Evolutionary conservation across 2,329 filamentous ascomycete genomes (phyloP).

Genomic region (Botryotinia calthae): DNA sequence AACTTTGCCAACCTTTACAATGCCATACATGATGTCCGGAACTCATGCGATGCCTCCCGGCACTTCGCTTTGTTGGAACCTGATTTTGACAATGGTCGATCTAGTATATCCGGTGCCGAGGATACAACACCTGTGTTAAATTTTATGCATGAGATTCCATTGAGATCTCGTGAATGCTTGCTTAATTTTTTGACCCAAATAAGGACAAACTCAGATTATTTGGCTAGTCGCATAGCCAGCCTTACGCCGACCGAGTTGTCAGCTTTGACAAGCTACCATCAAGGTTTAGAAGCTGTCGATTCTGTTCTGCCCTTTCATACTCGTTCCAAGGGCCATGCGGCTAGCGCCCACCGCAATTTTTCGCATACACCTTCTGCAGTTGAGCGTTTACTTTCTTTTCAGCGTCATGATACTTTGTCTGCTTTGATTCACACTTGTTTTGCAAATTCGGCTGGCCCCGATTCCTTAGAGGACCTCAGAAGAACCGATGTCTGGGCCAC

Average conservation of each 20-base stretch:
- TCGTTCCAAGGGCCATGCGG: conserved; percentile 45
- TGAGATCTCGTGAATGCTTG: conserved; percentile 70
- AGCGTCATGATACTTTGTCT: conserved; percentile 82
- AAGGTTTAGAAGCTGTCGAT: conserved; percentile 76
- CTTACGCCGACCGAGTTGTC: conserved; percentile 75
- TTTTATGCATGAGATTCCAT: conserved; percentile 71
- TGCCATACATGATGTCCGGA: conserved; percentile 75
- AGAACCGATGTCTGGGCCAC: conserved; percentile 86
- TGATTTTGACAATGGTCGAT: conserved; percentile 58
- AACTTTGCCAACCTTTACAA: conserved; percentile 72
- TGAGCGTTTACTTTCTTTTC: conserved; percentile 82
- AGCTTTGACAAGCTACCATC: conserved; percentile 73
- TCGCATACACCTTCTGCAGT: conserved; percentile 60
- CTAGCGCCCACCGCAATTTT: conserved; percentile 47
- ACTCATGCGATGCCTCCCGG: conserved; percentile 70
- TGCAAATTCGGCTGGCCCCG: conserved; percentile 77
- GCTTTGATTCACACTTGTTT: conserved; percentile 86
- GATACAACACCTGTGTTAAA: conserved; percentile 47
- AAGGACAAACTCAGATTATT: conserved; percentile 81
- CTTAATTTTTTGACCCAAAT: conserved; percentile 78
- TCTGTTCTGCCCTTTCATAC: conserved; percentile 73
- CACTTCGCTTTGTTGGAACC: conserved; percentile 70
- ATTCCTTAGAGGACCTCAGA: conserved; percentile 76
- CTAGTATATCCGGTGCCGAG: conserved; percentile 40
- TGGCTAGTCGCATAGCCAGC: conserved; percentile 76